Evolutionary conservation across 768 basidiomycete genomes (phyloP), one percentile per base, ranked within the genome.

Genomic region (Phylloporus arenicola): DNA sequence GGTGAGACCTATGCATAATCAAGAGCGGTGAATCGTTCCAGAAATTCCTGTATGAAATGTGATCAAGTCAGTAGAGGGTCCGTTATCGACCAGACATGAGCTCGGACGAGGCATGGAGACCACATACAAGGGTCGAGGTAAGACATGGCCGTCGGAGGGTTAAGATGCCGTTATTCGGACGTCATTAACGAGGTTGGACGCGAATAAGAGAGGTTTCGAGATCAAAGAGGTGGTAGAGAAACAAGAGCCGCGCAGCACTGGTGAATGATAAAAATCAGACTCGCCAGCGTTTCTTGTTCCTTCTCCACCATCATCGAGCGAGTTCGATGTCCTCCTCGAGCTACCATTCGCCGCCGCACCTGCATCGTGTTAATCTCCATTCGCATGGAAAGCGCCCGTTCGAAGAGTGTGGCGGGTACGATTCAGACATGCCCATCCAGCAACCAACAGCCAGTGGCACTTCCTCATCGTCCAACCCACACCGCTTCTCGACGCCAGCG

Each of bases 341-440:
- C 45, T 60, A 49, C 54, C 60, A 55, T 57, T 46, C 64, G 17
- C 48, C 62, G 14, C 41, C 62, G 1, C 62, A 56, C 37, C 57
- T 60, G 30, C 63, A 58, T 47, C 62, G 56, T 52, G 59, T 65
- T 47, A 52, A 52, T 43, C 48, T 57, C 13, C 62, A 62, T 35
- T 51, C 64, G 31, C 58, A 62, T 56, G 64, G 55, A 56, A 65
- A 66, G 58, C 64, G 64, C 57, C 63, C 63, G 47, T 66, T 66
- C 45, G 64, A 67, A 17, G 65, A 67, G 40, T 65, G 63, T 60
- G 63, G 60, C 51, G 63, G 64, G 50, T 67, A 69, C 40, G 67
- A 62, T 52, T 68, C 68, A 38, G 65, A 65, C 57, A 60, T 67
- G 63, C 55, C 63, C 52, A 50, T 50, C 48, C 55, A 59, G 40